Evolutionary conservation across 257 asterid genomes (phyloP), one percentile per base, ranked within the genome.

Genomic region (Echium plantagineum): DNA sequence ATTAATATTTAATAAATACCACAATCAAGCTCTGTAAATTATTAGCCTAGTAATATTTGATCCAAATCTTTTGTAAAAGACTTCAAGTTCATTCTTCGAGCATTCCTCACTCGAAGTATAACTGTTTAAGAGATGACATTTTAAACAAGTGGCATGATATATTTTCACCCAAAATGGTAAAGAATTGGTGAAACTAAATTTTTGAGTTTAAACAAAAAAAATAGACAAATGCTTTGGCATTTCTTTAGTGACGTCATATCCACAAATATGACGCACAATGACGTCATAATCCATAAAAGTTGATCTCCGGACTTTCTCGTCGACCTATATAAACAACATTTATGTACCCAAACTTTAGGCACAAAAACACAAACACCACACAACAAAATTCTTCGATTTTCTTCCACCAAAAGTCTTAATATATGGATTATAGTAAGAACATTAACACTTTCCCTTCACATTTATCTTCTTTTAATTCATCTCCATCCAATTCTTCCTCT

Each of bases 401-500:
- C 26, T 42, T 12, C 0, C 49, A 42, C n/a, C n/a, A n/a, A n/a
- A 28, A 28, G 32, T 28, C 5, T 28, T 10, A n/a, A n/a, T n/a
- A n/a, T n/a, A 42, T 42, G 49, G 49, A 42, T 42, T 17, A 42
- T 42, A 13, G 49, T 42, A 17, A 42, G 49, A 42, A 42, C 49
- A 42, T 42, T 16, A 42, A 10, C 17, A 6, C 9, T 10, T 49
- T 58, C 51, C 24, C 66, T 38, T 59, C 77, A 28, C 5, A 28
- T 24, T 47, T 66, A 2, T 46, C 64, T 0, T 20, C 57, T 1
- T 47, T 64, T 18, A 22, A 58, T 9, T 21, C 63, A 15, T 67
- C 77, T 55, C 68, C 77, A 28, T 3, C 32, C 7, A 28, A 28
- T 28, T 28, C 5, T 28, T 0, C 17, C 17, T 42, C 49, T 28